Base-by-base conservation (phyloP, 108 stramenopile species). In the Cyclotella sp. region DNA sequence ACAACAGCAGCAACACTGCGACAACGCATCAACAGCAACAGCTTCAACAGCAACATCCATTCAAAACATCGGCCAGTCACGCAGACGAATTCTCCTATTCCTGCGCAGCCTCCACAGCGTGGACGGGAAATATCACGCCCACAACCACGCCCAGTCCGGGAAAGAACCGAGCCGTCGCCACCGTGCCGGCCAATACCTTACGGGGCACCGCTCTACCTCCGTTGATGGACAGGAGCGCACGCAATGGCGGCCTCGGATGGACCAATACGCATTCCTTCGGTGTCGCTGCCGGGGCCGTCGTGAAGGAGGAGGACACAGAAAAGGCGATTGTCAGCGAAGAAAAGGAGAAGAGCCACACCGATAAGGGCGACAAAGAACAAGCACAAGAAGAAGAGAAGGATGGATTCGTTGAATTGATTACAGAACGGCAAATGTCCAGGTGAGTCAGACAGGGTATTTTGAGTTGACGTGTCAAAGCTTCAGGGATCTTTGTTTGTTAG, bases 391-490 rank as follows among this genome's bases (percentile, higher is more conserved):
- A 65, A 47, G 64, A 65, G 45, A 47, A 65, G 44, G 64, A 65
- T 65, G 64, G 64, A 18, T 65, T 65, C 34, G 46, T 47, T 16
- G 44, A 65, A 44, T 65, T 65, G 45, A 65, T 65, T 47, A 47
- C 45, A 1, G 45, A 45, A 9, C 18, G 64, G 34, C 64, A 65
- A 26, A 65, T 16, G 14, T 65, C 64, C 5, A 45, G 64, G 64
- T 65, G 27, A 65, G 64, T 65, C 34, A 2, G 34, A 34, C 4
- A 34, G 2, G 4, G 6, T 6, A 34, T 6, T 5, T 6, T 34
- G 34, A 34, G 4, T 34, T n/a, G n/a, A n/a, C n/a, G n/a, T n/a
- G n/a, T n/a, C n/a, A n/a, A n/a, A n/a, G n/a, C n/a, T n/a, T n/a
- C n/a, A n/a, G n/a, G n/a, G n/a, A n/a, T n/a, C n/a, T n/a, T n/a